Evolutionary conservation across 495 filamentous ascomycete genomes (phyloP).

Genomic region (Glutinoglossum americanum): DNA sequence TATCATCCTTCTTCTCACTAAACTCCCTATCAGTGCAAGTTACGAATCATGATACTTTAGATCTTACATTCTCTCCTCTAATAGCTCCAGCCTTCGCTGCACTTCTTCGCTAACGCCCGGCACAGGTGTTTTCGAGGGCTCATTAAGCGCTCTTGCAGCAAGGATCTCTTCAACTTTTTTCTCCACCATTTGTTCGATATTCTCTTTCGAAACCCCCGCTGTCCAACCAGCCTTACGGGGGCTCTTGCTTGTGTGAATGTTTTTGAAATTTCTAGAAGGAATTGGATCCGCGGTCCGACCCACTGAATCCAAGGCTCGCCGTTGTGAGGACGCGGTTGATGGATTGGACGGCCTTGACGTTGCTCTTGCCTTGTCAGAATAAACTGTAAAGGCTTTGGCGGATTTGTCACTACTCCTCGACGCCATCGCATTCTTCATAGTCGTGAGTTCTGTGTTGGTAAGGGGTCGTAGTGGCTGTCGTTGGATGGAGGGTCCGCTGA

Average conservation of each 20-base stretch:
- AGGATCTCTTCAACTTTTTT: conserved; percentile 78
- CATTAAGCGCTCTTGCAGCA: conserved; percentile 38
- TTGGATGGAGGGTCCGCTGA: conserved; percentile 24
- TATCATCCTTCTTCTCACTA: conserved; percentile 46
- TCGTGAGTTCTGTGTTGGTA: conserved; percentile 33
- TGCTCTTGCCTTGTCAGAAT: conserved; percentile 37
- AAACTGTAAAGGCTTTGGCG: conserved; percentile 62
- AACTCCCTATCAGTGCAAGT: background rate
- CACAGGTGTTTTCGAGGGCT: conserved; percentile 26
- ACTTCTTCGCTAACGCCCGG: conserved; percentile 50
- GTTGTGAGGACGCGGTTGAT: background rate
- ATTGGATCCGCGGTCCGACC: conserved; percentile 7
- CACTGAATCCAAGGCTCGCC: conserved; percentile 1
- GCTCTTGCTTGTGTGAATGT: conserved; percentile 11
- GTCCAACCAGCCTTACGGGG: conserved; percentile 13
- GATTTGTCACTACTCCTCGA: conserved; percentile 42
- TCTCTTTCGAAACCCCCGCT: conserved; percentile 38
- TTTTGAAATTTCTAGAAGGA: conserved; percentile 13
- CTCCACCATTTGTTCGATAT: conserved; percentile 78
- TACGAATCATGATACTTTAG: background rate
- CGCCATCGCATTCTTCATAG: conserved; percentile 28
- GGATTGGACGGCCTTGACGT: conserved; percentile 12
- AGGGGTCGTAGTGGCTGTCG: conserved; percentile 64
- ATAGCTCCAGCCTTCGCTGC: conserved; percentile 54
- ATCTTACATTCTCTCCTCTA: conserved; percentile 51